phyloP scores from a whole-genome alignment of 139 green algal genomes.

The Parachlorella kessleri region DNA sequence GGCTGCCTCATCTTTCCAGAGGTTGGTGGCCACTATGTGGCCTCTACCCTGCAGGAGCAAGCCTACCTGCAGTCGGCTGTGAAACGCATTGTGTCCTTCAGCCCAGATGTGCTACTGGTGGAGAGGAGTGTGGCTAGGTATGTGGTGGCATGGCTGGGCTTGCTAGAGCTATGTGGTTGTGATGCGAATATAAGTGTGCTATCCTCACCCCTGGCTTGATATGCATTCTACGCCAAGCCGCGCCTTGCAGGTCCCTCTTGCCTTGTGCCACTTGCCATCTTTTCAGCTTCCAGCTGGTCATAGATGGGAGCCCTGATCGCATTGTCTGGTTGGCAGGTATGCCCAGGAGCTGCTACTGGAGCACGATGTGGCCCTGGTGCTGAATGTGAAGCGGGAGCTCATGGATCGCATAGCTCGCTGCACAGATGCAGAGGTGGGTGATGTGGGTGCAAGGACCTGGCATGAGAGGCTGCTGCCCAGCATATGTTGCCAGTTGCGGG shows the following conservation, averaged over 20 bases:
- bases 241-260: too few species aligned
- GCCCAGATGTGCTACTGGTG: constrained; percentile 80
- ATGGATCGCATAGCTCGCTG: constrained; percentile 73
- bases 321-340: too few species aligned
- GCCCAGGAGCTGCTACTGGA: constrained; percentile 74
- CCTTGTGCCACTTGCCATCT: too few species aligned
- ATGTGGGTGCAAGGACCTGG: too few species aligned
- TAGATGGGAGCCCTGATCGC: too few species aligned
- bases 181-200: too few species aligned
- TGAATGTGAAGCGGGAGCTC: constrained; percentile 69
- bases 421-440: constrained; percentile 55
- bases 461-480: too few species aligned
- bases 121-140: constrained; percentile 63
- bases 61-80: constrained; percentile 60
- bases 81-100: constrained; percentile 47
- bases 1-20: too few species aligned
- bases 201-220: too few species aligned
- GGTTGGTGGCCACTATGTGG: too few species aligned
- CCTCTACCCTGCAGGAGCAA: constrained; percentile 18
- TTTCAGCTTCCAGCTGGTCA: too few species aligned
- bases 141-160: background rate
- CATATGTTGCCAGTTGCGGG: background rate
- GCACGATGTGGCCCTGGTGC: constrained; percentile 61
- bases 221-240: too few species aligned
- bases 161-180: background rate